phyloP scores from a whole-genome alignment of 2,329 filamentous ascomycete genomes.

The Rutstroemia sp. region DNA sequence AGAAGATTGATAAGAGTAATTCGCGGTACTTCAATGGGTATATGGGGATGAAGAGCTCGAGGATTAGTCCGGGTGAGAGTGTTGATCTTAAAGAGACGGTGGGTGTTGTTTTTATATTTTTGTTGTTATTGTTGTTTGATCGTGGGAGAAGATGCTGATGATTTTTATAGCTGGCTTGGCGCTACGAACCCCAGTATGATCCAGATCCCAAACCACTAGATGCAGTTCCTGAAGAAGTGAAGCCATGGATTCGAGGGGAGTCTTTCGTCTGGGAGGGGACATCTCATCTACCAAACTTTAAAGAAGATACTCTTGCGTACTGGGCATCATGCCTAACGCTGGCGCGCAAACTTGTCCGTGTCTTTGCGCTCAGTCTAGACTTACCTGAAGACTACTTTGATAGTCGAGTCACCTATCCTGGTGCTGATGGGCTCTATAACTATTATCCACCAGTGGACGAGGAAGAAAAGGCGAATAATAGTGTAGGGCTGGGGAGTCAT shows the following conservation, averaged over 20 bases:
- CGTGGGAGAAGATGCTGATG: slow-evolving; percentile 15
- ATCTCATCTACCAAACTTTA: slow-evolving; percentile 40
- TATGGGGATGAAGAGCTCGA: slow-evolving; percentile 31
- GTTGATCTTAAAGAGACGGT: slow-evolving; percentile 43
- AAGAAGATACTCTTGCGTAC: slow-evolving; percentile 38
- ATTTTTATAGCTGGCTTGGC: slow-evolving; percentile 30
- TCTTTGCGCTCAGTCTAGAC: slow-evolving; percentile 48
- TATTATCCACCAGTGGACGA: slow-evolving; percentile 37
- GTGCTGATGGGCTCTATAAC: slow-evolving; percentile 36
- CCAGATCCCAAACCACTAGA: slow-evolving; percentile 35
- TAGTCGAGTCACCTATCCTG: slow-evolving; percentile 44
- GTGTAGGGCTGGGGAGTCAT: slow-evolving; percentile 39
- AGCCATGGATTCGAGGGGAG: slow-evolving; percentile 37
- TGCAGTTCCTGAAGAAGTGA: slow-evolving; percentile 37
- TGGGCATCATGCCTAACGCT: slow-evolving; percentile 42
- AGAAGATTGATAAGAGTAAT: slow-evolving; percentile 28
- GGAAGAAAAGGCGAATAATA: slow-evolving; percentile 23
- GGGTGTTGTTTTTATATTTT: not conserved
- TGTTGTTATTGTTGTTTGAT: slow-evolving; percentile 15
- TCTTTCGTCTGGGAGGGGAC: slow-evolving; percentile 47
- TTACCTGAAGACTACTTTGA: slow-evolving; percentile 50
- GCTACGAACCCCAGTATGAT: slow-evolving; percentile 46
- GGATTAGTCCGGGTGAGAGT: slow-evolving; percentile 43
- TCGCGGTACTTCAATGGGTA: slow-evolving; percentile 44
- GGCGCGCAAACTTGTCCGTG: slow-evolving; percentile 41